phyloP scores from a whole-genome alignment of 495 filamentous ascomycete genomes.

The Poronia punctata region DNA sequence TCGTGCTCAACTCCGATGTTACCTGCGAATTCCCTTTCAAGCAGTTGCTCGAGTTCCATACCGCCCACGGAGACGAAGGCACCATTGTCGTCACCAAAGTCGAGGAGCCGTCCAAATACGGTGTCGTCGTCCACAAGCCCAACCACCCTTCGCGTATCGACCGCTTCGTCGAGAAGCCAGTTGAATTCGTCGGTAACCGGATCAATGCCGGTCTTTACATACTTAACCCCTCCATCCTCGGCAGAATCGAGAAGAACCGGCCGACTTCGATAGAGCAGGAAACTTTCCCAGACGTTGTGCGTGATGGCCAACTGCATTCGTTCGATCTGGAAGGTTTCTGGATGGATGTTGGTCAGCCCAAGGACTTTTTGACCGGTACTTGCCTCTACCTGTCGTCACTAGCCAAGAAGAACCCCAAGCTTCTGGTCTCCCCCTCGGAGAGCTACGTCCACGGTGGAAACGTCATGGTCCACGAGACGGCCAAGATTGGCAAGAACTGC shows the following conservation, averaged over 20 bases:
- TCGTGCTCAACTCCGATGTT: constrained; percentile 97
- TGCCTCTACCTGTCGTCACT: constrained; percentile 95
- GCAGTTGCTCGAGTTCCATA: constrained; percentile 85
- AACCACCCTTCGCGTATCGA: constrained; percentile 89
- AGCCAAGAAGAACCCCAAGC: constrained; percentile 84
- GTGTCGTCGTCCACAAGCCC: constrained; percentile 97
- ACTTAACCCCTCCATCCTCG: constrained; percentile 84
- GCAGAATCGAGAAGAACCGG: constrained; percentile 81
- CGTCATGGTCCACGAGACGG: constrained; percentile 89
- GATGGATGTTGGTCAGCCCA: constrained; percentile 99
- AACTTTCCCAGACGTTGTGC: constrained; percentile 93
- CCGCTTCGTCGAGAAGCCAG: constrained; percentile 98
- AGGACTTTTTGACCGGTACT: constrained; percentile 95
- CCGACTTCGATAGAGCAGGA: constrained; percentile 99
- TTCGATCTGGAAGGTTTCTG: constrained; percentile 98
- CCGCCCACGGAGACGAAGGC: constrained; percentile 85
- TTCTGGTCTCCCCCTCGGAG: constrained; percentile 66
- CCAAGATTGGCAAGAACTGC: constrained; percentile 98
- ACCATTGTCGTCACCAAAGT: constrained; percentile 99
- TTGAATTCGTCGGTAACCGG: constrained; percentile 98
- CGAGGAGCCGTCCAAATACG: constrained; percentile 98
- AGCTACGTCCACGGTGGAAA: constrained; percentile 91
- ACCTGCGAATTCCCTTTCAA: constrained; percentile 98
- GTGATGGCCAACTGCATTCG: constrained; percentile 88
- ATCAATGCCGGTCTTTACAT: constrained; percentile 99